Evolutionary conservation across 495 filamentous ascomycete species (phyloP), one percentile per base, ranked within the genome.

Genomic region (Cercophora newfieldiana): DNA sequence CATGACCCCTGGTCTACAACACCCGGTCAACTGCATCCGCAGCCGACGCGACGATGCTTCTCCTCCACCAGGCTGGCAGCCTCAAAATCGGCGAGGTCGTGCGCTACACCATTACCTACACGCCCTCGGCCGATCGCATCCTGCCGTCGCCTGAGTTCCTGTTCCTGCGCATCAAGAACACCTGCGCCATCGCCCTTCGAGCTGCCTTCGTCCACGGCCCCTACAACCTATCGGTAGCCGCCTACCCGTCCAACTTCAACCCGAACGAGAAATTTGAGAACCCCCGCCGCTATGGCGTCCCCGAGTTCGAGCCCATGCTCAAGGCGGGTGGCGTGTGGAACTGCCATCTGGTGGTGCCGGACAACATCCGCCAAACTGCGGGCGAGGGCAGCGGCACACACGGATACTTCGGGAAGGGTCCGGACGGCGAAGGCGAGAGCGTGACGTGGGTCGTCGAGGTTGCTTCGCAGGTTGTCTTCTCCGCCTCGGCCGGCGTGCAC

Each of bases 191-290:
- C 64, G 89, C 95, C 3, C 81, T 98, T 14, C 91, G 95, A 69
- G 95, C 95, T 55, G 95, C 95, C 44, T 99, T 97, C 73, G 87
- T 99, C 48, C 95, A 96, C 77, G 95, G 95, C 0, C 95, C 95
- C 1, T 99, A 99, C 75, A 96, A 88, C 1, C 83, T 98, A 8
- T 91, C 93, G 68, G 87, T 93, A 8, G 88, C 94, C 48, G 90
- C 93, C 19, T 94, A 93, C 70, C 92, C 93, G 3, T 81, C 88
- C 0, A 84, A 82, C 44, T 97, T 93, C 76, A 85, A 91, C 70
- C 92, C 93, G 3, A 91, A 96, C 73, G 76, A 80, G 66, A 91
- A 89, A 62, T 85, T 88, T 59, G 86, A 89, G 25, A 80, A 86
- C 25, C 82, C 86, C 24, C 82, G 81, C 25, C 78, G 79, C 49